Evolutionary conservation across 2,329 filamentous ascomycete genomes (phyloP).

Genomic region (Didymella exigua): DNA sequence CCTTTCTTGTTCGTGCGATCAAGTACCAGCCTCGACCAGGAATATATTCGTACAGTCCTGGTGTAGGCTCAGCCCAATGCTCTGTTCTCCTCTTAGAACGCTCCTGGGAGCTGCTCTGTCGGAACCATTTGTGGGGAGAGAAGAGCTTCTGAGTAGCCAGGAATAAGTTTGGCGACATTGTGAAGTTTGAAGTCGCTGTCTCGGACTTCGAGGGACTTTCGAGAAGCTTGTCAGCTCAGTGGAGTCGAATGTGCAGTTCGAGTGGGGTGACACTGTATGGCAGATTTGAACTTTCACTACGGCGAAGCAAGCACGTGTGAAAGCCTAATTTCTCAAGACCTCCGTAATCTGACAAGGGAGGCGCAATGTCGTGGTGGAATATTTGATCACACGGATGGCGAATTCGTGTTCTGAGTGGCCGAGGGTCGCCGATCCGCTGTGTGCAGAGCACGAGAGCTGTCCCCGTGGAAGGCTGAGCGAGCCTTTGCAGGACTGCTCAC

Average conservation of each 20-base stretch:
- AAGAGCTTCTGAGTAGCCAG: constrained; percentile 56
- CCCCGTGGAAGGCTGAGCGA: constrained; percentile 26
- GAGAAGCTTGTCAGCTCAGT: constrained; percentile 3
- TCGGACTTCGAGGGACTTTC: constrained; percentile 1
- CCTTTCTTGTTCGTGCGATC: constrained; percentile 48
- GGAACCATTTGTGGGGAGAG: constrained; percentile 58
- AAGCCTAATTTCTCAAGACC: constrained; percentile 2
- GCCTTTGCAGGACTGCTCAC: constrained; percentile 24
- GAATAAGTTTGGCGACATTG: constrained; percentile 59
- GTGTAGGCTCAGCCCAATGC: constrained; percentile 56
- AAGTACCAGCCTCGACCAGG: constrained; percentile 59
- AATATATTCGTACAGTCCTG: constrained; percentile 57
- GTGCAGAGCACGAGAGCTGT: constrained; percentile 39
- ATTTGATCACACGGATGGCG: constrained; percentile 18
- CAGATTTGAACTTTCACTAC: constrained; percentile 8
- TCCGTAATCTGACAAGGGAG: constrained; percentile 13
- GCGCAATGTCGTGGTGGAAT: constrained; percentile 18
- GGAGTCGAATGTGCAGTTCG: neutral
- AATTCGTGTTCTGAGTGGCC: constrained; percentile 25
- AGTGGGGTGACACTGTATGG: constrained; percentile 12
- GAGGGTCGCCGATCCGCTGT: constrained; percentile 28
- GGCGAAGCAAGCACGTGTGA: constrained; percentile 23
- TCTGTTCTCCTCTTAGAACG: constrained; percentile 52
- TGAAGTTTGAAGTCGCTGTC: constrained; percentile 9
- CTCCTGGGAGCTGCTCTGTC: constrained; percentile 45